Evolutionary conservation across 176 grass and related monocot genomes (phyloP).

Genomic region (Lolium perenne): DNA sequence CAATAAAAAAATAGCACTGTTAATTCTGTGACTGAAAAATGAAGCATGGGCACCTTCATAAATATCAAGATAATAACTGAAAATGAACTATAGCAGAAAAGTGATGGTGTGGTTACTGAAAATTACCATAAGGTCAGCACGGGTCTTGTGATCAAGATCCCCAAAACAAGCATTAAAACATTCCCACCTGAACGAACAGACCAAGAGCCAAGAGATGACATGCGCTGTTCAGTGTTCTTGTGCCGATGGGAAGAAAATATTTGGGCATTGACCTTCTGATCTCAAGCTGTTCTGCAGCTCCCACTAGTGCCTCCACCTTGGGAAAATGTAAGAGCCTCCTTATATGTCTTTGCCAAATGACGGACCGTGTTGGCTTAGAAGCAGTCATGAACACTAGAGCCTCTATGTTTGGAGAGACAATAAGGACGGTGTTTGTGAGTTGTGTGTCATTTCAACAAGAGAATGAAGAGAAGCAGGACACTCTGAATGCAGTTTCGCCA

Average conservation of each 20-base stretch:
- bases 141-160: slow-evolving; percentile 61
- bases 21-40: too few relatives aligned
- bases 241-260: slow-evolving; percentile 2
- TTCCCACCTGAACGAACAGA: slow-evolving; percentile 60
- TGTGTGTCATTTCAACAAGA: too few relatives aligned
- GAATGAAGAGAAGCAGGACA: too few relatives aligned
- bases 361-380: too few relatives aligned
- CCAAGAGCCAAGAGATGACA: background rate
- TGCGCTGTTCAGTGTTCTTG: background rate
- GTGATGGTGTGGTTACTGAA: slow-evolving; percentile 13
- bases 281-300: slow-evolving; percentile 63
- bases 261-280: slow-evolving; percentile 62
- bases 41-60: too few relatives aligned
- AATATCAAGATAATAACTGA: too few relatives aligned
- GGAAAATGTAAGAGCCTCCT: background rate
- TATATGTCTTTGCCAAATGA: too few relatives aligned
- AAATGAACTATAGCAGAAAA: background rate
- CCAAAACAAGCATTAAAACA: slow-evolving; percentile 73
- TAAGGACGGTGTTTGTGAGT: too few relatives aligned
- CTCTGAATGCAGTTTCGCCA: too few relatives aligned
- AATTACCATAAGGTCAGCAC: slow-evolving; percentile 74
- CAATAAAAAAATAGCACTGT: background rate
- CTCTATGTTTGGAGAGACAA: too few relatives aligned
- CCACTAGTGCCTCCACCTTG: slow-evolving; percentile 73
- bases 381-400: too few relatives aligned